Evolutionary conservation across 495 filamentous ascomycete genomes (phyloP).

Genomic region (Neurospora sp.): DNA sequence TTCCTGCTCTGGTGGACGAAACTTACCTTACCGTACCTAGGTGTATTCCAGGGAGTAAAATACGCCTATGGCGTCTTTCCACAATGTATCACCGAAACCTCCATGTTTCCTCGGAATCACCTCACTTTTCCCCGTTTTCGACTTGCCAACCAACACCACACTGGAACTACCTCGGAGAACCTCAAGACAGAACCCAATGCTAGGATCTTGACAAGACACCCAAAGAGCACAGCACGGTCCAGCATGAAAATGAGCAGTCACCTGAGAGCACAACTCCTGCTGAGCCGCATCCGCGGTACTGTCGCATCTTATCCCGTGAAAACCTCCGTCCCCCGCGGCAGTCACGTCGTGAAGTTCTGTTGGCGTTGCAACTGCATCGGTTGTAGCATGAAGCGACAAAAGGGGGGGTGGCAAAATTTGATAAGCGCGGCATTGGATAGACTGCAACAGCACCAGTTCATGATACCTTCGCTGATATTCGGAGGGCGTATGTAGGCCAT

Average conservation of each 20-base stretch:
- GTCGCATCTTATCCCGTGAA: background rate
- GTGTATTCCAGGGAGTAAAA: background rate
- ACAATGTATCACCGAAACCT: background rate
- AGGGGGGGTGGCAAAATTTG: background rate
- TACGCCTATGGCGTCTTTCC: background rate
- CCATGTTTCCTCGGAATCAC: background rate
- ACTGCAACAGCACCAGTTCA: background rate
- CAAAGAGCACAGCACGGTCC: background rate
- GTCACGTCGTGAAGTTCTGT: background rate
- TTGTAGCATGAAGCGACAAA: background rate
- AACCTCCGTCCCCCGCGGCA: background rate
- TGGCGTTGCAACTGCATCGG: background rate
- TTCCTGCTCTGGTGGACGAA: background rate
- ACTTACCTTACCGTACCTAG: background rate
- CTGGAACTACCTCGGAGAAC: background rate
- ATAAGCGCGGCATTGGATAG: background rate
- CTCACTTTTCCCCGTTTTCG: background rate
- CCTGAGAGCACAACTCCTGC: background rate
- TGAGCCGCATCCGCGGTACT: background rate
- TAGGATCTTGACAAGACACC: background rate
- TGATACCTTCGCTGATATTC: background rate
- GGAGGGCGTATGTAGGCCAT: background rate
- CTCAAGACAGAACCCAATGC: background rate
- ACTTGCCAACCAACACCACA: background rate
- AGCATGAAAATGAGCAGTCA: background rate